Percentiles rank a stretch among this genome's conserved stretches.
Conservation (phyloP, 2,329 filamentous ascomycete genomes). For the Nannizzia gypsea region DNA sequence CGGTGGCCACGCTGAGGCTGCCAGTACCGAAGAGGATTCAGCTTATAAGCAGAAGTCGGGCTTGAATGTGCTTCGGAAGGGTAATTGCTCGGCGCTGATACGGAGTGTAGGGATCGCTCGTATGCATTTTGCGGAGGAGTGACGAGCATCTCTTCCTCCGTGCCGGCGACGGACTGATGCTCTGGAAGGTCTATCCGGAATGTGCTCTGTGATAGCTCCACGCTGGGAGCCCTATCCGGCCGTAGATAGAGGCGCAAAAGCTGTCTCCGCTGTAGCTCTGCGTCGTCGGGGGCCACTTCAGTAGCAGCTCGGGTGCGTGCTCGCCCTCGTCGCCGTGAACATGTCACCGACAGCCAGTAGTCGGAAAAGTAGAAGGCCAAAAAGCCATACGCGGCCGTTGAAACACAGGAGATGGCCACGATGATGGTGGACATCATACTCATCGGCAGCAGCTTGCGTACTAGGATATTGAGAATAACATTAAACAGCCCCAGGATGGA, state of each 20-base stretch:
- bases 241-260: conserved; percentile 28
- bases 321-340: conserved; percentile 5
- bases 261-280: conserved; percentile 31
- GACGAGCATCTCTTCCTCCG: conserved; percentile 15
- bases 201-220: conserved; percentile 20
- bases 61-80: background rate
- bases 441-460: conserved; percentile 21
- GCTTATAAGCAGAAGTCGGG: background rate
- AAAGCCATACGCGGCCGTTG: conserved; percentile 20
- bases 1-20: background rate
- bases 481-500: conserved; percentile 26
- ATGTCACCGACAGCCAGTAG: background rate
- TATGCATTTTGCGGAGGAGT: conserved; percentile 12
- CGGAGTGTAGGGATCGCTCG: conserved; percentile 8
- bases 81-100: conserved; percentile 8
- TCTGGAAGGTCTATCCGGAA: conserved; percentile 21
- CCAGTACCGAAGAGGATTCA: conserved; percentile 5
- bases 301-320: background rate
- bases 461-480: conserved; percentile 24
- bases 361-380: conserved; percentile 17
- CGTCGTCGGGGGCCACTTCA: conserved; percentile 19
- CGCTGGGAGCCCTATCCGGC: conserved; percentile 18
- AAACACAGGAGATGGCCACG: conserved; percentile 21
- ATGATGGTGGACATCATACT: conserved; percentile 18
- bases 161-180: conserved; percentile 8